Conservation (phyloP, 192 early-diverging fungal genomes). For the Rhizoclosmatium globosum region DNA sequence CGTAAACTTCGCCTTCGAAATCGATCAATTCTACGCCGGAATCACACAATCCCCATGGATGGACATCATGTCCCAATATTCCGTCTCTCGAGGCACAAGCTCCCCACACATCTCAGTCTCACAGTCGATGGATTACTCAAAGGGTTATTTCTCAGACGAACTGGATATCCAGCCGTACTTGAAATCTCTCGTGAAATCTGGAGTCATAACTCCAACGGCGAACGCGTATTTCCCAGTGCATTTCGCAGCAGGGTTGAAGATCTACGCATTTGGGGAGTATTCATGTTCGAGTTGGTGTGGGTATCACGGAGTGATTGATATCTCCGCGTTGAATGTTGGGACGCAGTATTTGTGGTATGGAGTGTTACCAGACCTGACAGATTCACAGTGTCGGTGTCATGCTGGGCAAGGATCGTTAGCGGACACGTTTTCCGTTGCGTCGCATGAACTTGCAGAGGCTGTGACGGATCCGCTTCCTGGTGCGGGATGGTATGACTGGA, state of each 20-base stretch:
- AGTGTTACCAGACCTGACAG: constrained; percentile 43
- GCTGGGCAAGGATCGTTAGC: constrained; percentile 1
- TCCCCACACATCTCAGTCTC: neutral
- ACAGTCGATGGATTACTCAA: too few species aligned
- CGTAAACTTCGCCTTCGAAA: neutral
- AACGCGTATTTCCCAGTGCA: constrained; percentile 34
- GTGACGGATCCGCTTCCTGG: constrained; percentile 43
- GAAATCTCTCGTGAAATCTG: constrained; percentile 2
- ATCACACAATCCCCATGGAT: neutral
- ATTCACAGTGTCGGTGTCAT: constrained; percentile 34
- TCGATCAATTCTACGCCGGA: neutral
- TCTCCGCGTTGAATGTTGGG: neutral
- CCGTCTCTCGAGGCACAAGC: neutral
- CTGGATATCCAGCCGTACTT: constrained; percentile 19
- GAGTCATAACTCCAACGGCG: constrained; percentile 15
- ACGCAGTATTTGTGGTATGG: constrained; percentile 36
- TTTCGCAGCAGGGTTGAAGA: constrained; percentile 3
- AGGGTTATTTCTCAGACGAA: too few species aligned
- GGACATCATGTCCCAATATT: neutral
- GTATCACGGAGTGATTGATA: constrained; percentile 10
- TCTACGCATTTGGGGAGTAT: neutral
- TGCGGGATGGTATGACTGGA: constrained; percentile 1
- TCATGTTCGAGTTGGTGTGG: constrained; percentile 5
- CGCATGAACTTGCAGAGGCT: constrained; percentile 41
- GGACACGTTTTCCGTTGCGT: constrained; percentile 31